A percentile compares a stretch with the other conserved stretches of the same genome.
phyloP scores from a whole-genome alignment of 1,139 yeast genomes.

The Hyphopichia fennica region DNA sequence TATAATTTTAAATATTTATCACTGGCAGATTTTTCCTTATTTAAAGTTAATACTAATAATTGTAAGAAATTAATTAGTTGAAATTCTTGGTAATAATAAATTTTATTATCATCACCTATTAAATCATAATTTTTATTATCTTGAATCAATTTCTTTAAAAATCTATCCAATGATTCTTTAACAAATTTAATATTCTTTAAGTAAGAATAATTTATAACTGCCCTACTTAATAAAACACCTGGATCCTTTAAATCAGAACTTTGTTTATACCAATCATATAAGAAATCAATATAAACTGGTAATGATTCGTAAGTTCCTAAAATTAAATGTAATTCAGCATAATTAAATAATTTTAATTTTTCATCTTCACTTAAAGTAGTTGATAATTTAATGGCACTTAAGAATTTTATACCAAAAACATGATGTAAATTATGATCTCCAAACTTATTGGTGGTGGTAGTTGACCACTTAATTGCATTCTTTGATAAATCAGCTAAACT shows the following conservation, averaged over 20 bases:
- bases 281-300: slow-evolving; percentile 49
- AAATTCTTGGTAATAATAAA: slow-evolving; percentile 21
- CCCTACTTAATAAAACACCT: slow-evolving; percentile 57
- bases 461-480: slow-evolving; percentile 67
- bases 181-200: slow-evolving; percentile 64
- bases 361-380: slow-evolving; percentile 24
- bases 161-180: slow-evolving; percentile 40
- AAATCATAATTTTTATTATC: slow-evolving; percentile 13
- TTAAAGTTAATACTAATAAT: slow-evolving; percentile 62
- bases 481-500: slow-evolving; percentile 65
- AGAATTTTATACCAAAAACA: slow-evolving; percentile 67
- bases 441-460: slow-evolving; percentile 42
- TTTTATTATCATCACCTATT: slow-evolving; percentile 12
- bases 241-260: slow-evolving; percentile 31
- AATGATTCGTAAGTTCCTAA: slow-evolving; percentile 67
- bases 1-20: slow-evolving; percentile 56
- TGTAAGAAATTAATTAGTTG: slow-evolving; percentile 67
- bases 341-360: slow-evolving; percentile 35
- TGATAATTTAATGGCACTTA: slow-evolving; percentile 19
- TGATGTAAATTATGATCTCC: slow-evolving; percentile 81
- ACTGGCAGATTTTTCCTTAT: slow-evolving; percentile 45
- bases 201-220: slow-evolving; percentile 68
- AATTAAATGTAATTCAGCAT: slow-evolving; percentile 58
- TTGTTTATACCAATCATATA: slow-evolving; percentile 57
- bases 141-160: slow-evolving; percentile 28